Conservation (phyloP, 768 basidiomycete species). For the Kondoa subrosea region DNA sequence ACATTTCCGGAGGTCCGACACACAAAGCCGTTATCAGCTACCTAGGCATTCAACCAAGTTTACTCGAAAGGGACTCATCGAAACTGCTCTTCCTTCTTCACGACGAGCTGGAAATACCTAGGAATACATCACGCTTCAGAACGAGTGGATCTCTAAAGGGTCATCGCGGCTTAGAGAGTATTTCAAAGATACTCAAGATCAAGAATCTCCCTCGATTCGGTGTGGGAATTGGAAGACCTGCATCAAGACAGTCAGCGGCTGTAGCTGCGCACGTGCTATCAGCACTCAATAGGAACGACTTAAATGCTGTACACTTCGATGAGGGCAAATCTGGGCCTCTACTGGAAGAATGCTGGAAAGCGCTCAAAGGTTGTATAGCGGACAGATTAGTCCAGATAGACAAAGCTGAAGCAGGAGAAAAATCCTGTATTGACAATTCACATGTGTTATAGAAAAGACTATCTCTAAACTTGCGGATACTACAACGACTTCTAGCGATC, state of each 20-base stretch:
- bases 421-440: too few species aligned
- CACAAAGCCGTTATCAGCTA: conserved; percentile 56
- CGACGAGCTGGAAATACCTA: neutral
- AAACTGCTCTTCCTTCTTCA: neutral
- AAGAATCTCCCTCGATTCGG: neutral
- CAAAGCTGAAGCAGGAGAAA: neutral
- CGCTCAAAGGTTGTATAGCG: neutral
- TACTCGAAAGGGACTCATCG: neutral
- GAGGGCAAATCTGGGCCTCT: neutral
- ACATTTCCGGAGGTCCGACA: conserved; percentile 46
- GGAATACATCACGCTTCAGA: neutral
- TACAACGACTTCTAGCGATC: too few species aligned
- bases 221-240: conserved; percentile 1
- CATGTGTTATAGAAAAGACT: too few species aligned
- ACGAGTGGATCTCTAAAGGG: neutral
- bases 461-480: too few species aligned
- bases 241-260: neutral
- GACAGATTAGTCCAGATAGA: neutral
- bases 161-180: neutral
- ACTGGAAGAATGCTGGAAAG: neutral
- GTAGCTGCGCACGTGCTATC: neutral
- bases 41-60: neutral
- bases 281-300: neutral
- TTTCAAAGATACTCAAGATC: neutral
- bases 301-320: neutral